Percentiles rank a stretch among this genome's conserved stretches.
phyloP scores from a whole-genome alignment of 2,329 filamentous ascomycete genomes.

The Teratosphaeria epicoccoides region DNA sequence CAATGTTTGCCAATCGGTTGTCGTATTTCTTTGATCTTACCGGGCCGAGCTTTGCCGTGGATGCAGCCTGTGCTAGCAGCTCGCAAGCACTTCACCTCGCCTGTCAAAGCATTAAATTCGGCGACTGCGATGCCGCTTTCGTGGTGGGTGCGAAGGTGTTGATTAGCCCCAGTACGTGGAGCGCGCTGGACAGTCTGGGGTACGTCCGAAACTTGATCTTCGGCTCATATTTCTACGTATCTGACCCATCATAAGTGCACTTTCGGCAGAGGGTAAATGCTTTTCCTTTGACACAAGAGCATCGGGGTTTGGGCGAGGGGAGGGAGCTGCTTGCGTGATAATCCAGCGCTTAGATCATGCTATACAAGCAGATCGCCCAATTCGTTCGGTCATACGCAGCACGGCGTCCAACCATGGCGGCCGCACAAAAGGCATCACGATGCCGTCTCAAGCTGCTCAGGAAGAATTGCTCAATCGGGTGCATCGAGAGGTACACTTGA shows the following conservation, averaged over 20 bases:
- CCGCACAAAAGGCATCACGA: not conserved
- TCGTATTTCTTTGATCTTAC: constrained; percentile 9
- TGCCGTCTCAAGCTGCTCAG: not conserved
- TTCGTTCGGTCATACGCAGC: not conserved
- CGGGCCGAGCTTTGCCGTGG: constrained; percentile 9
- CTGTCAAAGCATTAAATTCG: constrained; percentile 3
- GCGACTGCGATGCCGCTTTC: not conserved
- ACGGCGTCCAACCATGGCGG: not conserved
- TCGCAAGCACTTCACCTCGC: constrained; percentile 9
- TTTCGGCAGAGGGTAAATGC: not conserved
- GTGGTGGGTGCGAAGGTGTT: not conserved
- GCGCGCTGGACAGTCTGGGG: too few species aligned
- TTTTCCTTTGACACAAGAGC: not conserved
- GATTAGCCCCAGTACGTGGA: not conserved
- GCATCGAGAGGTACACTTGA: not conserved
- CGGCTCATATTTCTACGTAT: too few species aligned
- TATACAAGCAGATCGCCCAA: not conserved
- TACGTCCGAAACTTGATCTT: too few species aligned
- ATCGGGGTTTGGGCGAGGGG: not conserved
- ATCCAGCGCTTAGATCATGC: not conserved
- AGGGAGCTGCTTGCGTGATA: not conserved
- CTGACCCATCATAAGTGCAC: not conserved
- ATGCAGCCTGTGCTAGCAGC: constrained; percentile 7
- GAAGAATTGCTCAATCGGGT: not conserved
- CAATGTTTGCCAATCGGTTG: constrained; percentile 1